Evolutionary conservation across 352 stramenopile species (phyloP).

Genomic region (Phytophthora idaei): DNA sequence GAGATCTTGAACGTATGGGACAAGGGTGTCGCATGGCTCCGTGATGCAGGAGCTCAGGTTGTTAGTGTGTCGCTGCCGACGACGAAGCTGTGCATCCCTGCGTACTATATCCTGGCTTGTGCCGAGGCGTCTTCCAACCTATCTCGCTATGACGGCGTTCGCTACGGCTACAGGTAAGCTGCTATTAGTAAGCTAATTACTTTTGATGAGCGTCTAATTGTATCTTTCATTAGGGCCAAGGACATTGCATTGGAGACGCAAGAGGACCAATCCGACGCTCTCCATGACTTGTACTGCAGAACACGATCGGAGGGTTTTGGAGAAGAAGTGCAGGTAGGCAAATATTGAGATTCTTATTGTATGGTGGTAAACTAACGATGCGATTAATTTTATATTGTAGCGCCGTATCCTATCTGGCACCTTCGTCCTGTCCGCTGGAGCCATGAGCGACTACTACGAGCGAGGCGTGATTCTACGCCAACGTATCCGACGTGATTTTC

Average conservation of each 20-base stretch:
- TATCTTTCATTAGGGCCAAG: conserved; percentile 51
- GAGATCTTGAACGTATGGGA: conserved; percentile 89
- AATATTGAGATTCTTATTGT: neutral
- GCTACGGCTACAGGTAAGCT: conserved; percentile 82
- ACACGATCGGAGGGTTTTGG: conserved; percentile 92
- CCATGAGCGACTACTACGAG: conserved; percentile 92
- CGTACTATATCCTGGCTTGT: conserved; percentile 98
- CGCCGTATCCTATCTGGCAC: conserved; percentile 91
- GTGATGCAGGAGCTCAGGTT: conserved; percentile 72
- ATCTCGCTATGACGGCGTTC: conserved; percentile 96
- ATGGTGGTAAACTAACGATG: neutral
- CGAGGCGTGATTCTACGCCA: conserved; percentile 81
- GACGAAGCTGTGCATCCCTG: conserved; percentile 90
- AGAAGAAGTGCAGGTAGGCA: conserved; percentile 86
- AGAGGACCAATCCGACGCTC: conserved; percentile 73
- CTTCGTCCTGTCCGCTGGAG: conserved; percentile 88
- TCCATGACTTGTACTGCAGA: conserved; percentile 88
- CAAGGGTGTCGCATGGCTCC: conserved; percentile 72
- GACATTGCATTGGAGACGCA: conserved; percentile 51
- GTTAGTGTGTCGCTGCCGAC: conserved; percentile 77
- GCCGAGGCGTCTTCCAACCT: conserved; percentile 98
- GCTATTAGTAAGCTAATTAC: neutral
- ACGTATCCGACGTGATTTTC: conserved; percentile 80
- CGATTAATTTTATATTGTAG: conserved; percentile 29
- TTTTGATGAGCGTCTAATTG: neutral